Base-by-base conservation (phyloP, 179 eudicot genomes). In the Corrigiola litoralis region DNA sequence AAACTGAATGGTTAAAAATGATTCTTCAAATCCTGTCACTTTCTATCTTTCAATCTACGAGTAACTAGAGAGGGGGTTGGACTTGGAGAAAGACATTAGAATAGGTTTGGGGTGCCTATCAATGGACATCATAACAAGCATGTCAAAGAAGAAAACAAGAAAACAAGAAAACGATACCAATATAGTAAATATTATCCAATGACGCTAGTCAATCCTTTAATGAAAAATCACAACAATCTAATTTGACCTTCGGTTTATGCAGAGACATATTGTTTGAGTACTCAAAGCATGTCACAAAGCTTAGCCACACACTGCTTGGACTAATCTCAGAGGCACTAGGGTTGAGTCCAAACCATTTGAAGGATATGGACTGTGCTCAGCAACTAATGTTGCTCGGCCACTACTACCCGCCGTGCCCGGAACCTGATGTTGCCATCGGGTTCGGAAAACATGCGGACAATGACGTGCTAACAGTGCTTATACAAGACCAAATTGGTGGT, bases 341-440 rank as follows among this genome's bases (percentile, higher is more conserved):
- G 38, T 61, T 74, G 6, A 14, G 47, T 10, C 49, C 65, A 7
- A 38, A 38, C 34, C 21, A 51, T 36, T 40, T 74, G n/a, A 61
- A 47, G 54, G 38, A 54, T 34, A 23, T 38, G 47, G 73, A 74
- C 28, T 36, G 47, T 24, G 18, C 1, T 20, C 36, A 68, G 6
- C 54, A 48, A 18, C 56, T 65, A 69, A 14, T 23, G 29, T 28
- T 36, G 48, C 16, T 57, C 2, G 12, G 29, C 40, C 73, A 68
- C 38, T 68, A 74, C 53, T 74, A 62, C 60, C 77, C 77, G 1
- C 60, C 69, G 16, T 74, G 73, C 28, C 77, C 77, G 1, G 48
- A 44, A 6, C 77, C 77, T 17, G 66, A 68, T n/a, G 4, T 68
- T 17, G 61, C 71, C n/a, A 6, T 72, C 20, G 76, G 76, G 13